Evolutionary conservation across 768 basidiomycete genomes (phyloP).

Genomic region (Phylloporus scabripes): DNA sequence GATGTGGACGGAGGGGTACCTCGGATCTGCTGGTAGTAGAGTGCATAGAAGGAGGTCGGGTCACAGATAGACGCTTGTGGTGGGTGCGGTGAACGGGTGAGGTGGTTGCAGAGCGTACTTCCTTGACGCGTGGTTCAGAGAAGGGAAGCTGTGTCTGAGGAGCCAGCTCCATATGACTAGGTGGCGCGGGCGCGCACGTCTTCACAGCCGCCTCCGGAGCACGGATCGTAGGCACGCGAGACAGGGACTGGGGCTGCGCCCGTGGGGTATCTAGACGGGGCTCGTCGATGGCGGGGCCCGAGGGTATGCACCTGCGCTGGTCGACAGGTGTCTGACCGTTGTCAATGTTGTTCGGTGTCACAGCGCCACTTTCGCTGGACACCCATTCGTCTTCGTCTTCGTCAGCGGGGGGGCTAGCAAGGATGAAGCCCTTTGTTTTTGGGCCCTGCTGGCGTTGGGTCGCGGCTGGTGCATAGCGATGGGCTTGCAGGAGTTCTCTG

Average conservation of each 20-base stretch:
- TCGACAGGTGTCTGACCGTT: slow-evolving; percentile 33
- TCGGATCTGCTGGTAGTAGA: slow-evolving; percentile 42
- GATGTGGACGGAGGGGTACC: slow-evolving; percentile 56
- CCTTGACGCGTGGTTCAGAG: slow-evolving; percentile 18
- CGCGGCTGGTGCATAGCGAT: slow-evolving; percentile 24
- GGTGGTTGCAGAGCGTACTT: slow-evolving; percentile 36
- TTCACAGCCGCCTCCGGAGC: slow-evolving; percentile 23
- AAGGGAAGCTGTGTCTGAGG: slow-evolving; percentile 15
- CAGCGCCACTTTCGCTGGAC: slow-evolving; percentile 72
- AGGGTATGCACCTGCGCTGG: slow-evolving; percentile 13
- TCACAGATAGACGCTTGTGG: slow-evolving; percentile 40
- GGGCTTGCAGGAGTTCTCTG: slow-evolving; percentile 33
- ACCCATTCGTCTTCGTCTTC: slow-evolving; percentile 73
- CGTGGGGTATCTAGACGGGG: slow-evolving; percentile 29
- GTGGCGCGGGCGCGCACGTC: slow-evolving; percentile 10
- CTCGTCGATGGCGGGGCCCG: slow-evolving; percentile 15
- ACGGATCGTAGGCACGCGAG: slow-evolving; percentile 31
- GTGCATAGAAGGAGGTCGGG: slow-evolving; percentile 61
- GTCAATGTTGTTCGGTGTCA: slow-evolving; percentile 52
- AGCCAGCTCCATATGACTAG: slow-evolving; percentile 9
- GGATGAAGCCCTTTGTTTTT: slow-evolving; percentile 53
- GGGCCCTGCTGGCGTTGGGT: slow-evolving; percentile 28
- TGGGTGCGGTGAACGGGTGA: slow-evolving; percentile 35
- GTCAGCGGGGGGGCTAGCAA: slow-evolving; percentile 45
- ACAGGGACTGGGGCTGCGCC: slow-evolving; percentile 28